Conservation (phyloP, 192 early-diverging fungal species). For the Spinellus fusiger region DNA sequence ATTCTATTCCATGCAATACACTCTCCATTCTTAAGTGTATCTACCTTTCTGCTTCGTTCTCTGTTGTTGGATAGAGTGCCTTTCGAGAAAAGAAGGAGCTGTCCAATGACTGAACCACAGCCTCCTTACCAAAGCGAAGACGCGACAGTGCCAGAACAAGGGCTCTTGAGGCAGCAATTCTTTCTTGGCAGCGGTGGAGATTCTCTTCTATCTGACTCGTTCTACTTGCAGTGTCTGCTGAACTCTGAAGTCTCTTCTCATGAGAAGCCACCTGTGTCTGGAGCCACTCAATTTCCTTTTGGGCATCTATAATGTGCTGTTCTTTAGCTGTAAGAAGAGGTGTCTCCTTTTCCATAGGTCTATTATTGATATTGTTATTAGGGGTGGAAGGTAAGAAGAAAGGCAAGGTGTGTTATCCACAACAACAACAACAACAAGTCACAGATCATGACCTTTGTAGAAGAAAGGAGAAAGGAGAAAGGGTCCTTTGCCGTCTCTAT, state of each 20-base stretch:
- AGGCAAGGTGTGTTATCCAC: no score
- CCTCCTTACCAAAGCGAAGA: background rate
- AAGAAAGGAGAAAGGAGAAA: no score
- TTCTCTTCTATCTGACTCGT: background rate
- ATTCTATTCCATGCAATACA: background rate
- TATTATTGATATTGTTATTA: no score
- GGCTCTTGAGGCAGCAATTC: background rate
- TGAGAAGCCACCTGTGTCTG: background rate
- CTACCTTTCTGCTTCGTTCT: background rate
- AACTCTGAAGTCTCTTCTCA: background rate
- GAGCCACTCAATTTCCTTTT: conserved; percentile 14
- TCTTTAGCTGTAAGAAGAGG: conserved; percentile 4
- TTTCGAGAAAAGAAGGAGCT: background rate
- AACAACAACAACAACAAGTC: no score
- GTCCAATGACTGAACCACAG: background rate
- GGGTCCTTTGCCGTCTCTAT: no score
- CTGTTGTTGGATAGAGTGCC: conserved; percentile 3
- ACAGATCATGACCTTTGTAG: no score
- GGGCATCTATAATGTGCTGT: background rate
- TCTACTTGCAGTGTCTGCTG: background rate
- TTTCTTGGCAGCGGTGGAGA: background rate
- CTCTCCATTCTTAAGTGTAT: no score
- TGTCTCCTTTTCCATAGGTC: no score
- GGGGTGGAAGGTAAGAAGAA: no score
- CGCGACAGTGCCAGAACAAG: background rate